Conservation (phyloP, 23 red algal species). For the Gracilaria domingensis region DNA sequence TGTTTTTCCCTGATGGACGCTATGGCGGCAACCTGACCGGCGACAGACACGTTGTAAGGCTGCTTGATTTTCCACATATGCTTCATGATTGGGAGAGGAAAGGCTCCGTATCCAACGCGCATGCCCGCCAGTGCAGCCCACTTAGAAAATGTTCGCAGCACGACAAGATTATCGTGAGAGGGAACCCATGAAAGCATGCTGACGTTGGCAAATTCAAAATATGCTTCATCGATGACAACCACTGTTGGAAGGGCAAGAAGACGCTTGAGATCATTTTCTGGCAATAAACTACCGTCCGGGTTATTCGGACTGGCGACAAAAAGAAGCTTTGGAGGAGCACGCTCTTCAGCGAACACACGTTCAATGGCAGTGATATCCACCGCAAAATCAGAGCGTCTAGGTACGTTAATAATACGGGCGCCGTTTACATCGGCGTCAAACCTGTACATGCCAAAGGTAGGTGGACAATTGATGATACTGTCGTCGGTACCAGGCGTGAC, state of each 20-base stretch:
- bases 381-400: conserved; percentile 59
- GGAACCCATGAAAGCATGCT: conserved; percentile 69
- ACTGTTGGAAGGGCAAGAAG: conserved; percentile 85
- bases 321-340: conserved; percentile 71
- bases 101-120: conserved; percentile 95
- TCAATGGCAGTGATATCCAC: conserved; percentile 82
- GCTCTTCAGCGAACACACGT: conserved; percentile 60
- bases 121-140: conserved; percentile 96
- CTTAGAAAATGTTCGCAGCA: conserved; percentile 97
- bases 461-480: conserved; percentile 88
- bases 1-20: conserved; percentile 72
- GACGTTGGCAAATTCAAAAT: conserved; percentile 90
- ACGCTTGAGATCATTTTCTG: conserved; percentile 76
- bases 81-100: conserved; percentile 82
- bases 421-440: conserved; percentile 99
- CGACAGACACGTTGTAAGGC: conserved; percentile 97
- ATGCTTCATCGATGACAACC: conserved; percentile 98
- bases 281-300: conserved; percentile 87
- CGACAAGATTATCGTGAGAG: conserved; percentile 84
- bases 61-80: conserved; percentile 99
- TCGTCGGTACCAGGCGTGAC: conserved; percentile 74
- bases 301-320: conserved; percentile 98
- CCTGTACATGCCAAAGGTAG: conserved; percentile 99
- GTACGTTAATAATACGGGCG: conserved; percentile 61
- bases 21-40: conserved; percentile 83